Conservation (phyloP, 495 filamentous ascomycete genomes). For the Aspergillus avenaceus region DNA sequence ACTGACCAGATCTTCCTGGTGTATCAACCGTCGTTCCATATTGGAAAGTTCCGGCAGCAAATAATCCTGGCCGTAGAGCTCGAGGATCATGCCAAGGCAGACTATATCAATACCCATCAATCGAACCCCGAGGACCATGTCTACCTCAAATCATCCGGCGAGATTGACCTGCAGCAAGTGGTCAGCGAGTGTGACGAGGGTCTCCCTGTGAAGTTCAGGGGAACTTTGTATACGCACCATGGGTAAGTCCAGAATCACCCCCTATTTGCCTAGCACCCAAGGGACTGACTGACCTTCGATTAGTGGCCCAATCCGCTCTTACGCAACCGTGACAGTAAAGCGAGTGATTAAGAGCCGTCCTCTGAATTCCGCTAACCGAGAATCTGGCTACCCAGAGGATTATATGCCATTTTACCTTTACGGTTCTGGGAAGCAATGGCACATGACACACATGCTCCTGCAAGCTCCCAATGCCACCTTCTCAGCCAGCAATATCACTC, state of each 20-base stretch:
- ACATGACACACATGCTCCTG: conserved; percentile 38
- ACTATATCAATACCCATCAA: not conserved
- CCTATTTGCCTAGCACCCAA: too few species aligned
- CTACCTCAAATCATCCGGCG: not conserved
- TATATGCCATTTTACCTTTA: conserved; percentile 46
- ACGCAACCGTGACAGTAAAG: not conserved
- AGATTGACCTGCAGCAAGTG: not conserved
- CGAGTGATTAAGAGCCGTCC: conserved; percentile 23
- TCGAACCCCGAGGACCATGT: not conserved
- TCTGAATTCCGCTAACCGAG: conserved; percentile 26
- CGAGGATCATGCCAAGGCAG: not conserved
- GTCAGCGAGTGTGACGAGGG: not conserved
- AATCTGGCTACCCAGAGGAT: conserved; percentile 24
- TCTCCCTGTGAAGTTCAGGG: not conserved
- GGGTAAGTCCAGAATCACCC: not conserved
- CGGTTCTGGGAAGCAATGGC: conserved; percentile 22
- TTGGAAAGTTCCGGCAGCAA: not conserved
- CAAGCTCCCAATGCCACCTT: conserved; percentile 5
- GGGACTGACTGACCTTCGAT: not conserved
- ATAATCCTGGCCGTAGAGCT: not conserved
- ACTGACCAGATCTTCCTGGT: not conserved
- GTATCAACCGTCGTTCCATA: not conserved
- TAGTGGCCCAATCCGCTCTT: not conserved
- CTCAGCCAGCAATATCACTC: not conserved
- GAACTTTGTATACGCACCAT: not conserved